Base-by-base conservation (phyloP, 2,329 filamentous ascomycete species). In the Biscogniauxia marginata region DNA sequence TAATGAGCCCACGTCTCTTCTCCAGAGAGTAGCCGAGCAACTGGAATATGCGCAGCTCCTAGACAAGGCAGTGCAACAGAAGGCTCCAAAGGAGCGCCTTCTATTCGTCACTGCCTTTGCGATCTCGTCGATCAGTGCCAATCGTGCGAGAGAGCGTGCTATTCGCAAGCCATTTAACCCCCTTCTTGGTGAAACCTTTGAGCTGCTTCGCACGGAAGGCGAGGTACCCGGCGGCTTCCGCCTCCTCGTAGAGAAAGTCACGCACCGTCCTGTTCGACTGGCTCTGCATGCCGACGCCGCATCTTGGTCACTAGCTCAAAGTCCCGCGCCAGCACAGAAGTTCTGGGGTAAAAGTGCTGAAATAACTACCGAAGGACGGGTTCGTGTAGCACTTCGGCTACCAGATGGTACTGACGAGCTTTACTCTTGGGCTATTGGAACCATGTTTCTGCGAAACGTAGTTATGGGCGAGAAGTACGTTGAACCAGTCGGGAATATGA, bases 281-380 rank as follows among this genome's bases (percentile, higher is more conserved):
- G 95, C 95, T 5, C 93, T 93, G 77, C 93, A 98, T 72, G 95
- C 93, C 4, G 95, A 99, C 71, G 86, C 90, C 43, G 82, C 85
- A 43, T 79, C 84, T 55, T 99, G 95, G 95, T 91, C 89, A 2
- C 87, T 96, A 59, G 82, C 90, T 1, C 95, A 98, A 70, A 90
- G 89, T 4, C 91, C 95, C 0, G 87, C 89, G 55, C 95, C 95
- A 0, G 88, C 89, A 20, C 93, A 99, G 70, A 98, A 98, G 71
- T 99, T 99, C 77, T 98, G 95, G 95, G 95, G 95, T 54, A 98
- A 98, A 77, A 93, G 89, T 53, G 91, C 91, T 2, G 95, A 99
- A 73, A 85, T 99, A 60, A 95, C 90, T 58, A 98, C 92, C 0
- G 93, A 97, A 53, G 95, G 95, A 2, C 89, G 91, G 22, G 87